Percentiles rank a stretch among this genome's conserved stretches.
phyloP scores from a whole-genome alignment of 2,329 filamentous ascomycete species.

The Aphanocladium album region DNA sequence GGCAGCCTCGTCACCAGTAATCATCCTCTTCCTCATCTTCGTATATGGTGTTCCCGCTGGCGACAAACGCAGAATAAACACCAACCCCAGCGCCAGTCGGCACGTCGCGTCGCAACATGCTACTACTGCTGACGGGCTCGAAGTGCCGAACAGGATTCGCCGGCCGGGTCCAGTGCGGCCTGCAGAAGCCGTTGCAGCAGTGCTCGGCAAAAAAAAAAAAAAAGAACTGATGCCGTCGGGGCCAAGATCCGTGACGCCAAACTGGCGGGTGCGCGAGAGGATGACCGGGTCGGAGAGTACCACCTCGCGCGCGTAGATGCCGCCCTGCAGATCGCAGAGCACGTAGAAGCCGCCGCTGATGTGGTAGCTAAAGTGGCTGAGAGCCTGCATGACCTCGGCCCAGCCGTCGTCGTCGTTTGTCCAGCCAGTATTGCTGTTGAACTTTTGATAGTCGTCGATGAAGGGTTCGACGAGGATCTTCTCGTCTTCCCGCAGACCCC shows the following conservation, averaged over 20 bases:
- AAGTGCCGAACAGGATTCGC: not conserved
- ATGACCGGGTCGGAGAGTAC: conserved; percentile 39
- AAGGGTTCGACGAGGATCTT: conserved; percentile 31
- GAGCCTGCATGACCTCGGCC: conserved; percentile 35
- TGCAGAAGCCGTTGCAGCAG: conserved; percentile 29
- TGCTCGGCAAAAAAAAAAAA: conserved; percentile 35
- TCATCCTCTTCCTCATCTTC: not conserved
- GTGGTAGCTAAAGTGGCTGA: conserved; percentile 41
- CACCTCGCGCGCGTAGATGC: conserved; percentile 29
- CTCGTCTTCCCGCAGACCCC: conserved; percentile 17
- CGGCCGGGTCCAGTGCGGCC: conserved; percentile 12
- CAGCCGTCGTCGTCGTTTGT: conserved; percentile 23
- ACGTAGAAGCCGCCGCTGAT: conserved; percentile 31
- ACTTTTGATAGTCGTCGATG: conserved; percentile 38
- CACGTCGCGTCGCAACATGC: not conserved
- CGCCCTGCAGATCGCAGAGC: conserved; percentile 39
- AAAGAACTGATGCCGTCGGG: conserved; percentile 34
- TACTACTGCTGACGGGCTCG: not conserved
- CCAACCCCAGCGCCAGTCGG: not conserved
- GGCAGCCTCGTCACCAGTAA: too few relatives aligned
- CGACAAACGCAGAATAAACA: not conserved
- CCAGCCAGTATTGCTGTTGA: conserved; percentile 41
- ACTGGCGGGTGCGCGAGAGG: conserved; percentile 31
- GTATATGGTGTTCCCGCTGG: too few relatives aligned
- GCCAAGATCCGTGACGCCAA: conserved; percentile 36